These are phyloP conservation scores for Mycena albidolilacea DNA, from an alignment of 768 basidiomycete species.

Conservation along the genomic window DNA sequence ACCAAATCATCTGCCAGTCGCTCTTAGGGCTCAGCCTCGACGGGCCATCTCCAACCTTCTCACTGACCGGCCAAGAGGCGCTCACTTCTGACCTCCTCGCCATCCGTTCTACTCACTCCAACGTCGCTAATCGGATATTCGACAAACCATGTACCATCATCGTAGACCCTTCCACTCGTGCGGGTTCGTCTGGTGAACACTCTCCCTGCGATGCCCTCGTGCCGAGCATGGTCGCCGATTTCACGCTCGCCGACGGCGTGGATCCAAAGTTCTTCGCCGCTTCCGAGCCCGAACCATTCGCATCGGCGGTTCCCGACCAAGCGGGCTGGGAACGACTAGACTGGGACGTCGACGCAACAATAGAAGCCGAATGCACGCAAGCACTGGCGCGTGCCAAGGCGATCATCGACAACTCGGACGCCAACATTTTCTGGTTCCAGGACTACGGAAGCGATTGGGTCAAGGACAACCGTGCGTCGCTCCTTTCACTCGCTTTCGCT, in stretches of 20 bases:
- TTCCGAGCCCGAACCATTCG: constrained; percentile 49
- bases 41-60: constrained; percentile 67
- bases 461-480: constrained; percentile 72
- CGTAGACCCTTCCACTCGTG: constrained; percentile 88
- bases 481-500: not conserved
- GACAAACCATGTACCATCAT: constrained; percentile 90
- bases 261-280: constrained; percentile 54
- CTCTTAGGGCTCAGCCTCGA: constrained; percentile 89
- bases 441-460: constrained; percentile 93
- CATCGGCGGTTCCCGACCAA: constrained; percentile 28
- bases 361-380: constrained; percentile 67
- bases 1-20: constrained; percentile 78
- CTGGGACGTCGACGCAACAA: constrained; percentile 78
- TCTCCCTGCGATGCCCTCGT: constrained; percentile 92
- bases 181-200: constrained; percentile 92
- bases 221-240: constrained; percentile 90
- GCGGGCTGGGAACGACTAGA: constrained; percentile 75
- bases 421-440: constrained; percentile 85
- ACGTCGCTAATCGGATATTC: constrained; percentile 87
- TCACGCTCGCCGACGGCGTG: constrained; percentile 79
- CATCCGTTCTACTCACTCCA: constrained; percentile 72
- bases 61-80: constrained; percentile 49
- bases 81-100: constrained; percentile 85
- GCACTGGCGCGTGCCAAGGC: constrained; percentile 71
- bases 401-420: constrained; percentile 86